Conservation (phyloP, 2,329 filamentous ascomycete genomes). For the Chalaropsis ovoidea region DNA sequence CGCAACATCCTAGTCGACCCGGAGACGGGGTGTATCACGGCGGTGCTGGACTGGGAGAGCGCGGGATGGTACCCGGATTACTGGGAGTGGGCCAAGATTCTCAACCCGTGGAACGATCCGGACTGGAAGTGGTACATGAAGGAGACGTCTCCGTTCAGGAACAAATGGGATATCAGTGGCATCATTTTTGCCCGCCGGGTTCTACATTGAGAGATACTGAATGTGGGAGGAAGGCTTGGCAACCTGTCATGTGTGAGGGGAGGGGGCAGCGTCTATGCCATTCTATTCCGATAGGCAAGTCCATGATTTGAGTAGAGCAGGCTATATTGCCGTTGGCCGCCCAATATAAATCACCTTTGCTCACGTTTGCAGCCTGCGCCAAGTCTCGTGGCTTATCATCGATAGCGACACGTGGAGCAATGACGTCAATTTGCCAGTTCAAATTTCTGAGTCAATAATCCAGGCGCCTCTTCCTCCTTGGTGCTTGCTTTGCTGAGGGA, state of each 20-base stretch:
- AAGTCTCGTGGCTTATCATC: background rate
- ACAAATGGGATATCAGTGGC: conserved; percentile 4
- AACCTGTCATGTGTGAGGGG: no score
- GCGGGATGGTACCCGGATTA: conserved; percentile 33
- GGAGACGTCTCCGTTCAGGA: conserved; percentile 13
- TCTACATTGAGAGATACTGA: background rate
- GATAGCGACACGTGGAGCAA: background rate
- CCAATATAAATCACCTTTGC: background rate
- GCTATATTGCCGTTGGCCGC: no score
- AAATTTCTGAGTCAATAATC: no score
- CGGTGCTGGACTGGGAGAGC: conserved; percentile 51
- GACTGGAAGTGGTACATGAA: conserved; percentile 17
- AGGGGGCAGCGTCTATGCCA: no score
- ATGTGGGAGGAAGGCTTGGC: no score
- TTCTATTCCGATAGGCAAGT: background rate
- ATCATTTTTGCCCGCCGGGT: conserved; percentile 11
- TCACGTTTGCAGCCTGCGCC: background rate
- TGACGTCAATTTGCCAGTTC: background rate
- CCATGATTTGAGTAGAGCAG: background rate
- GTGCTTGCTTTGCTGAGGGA: no score
- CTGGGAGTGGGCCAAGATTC: conserved; percentile 32
- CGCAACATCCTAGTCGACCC: conserved; percentile 33
- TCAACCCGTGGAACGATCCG: conserved; percentile 14
- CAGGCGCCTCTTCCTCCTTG: no score
- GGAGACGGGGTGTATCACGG: conserved; percentile 38